Evolutionary conservation across 2,329 filamentous ascomycete species (phyloP), one percentile per base, ranked within the genome.

Genomic region (Magnaporthiopsis incrustans): DNA sequence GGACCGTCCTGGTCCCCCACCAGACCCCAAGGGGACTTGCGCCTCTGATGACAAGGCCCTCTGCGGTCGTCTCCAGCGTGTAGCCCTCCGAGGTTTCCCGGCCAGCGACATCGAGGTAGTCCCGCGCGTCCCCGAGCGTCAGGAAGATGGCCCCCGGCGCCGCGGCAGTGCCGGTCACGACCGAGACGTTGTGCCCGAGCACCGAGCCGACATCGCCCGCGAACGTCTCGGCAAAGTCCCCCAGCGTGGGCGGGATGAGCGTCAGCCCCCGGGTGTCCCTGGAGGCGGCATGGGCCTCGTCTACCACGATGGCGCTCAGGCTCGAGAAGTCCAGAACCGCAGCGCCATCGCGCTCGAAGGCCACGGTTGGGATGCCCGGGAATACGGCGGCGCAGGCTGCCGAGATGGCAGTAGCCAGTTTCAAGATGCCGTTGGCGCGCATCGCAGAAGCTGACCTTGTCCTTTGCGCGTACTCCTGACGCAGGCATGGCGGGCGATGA

Each of bases 1-100:
- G 69, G 11, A 86, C 67, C 1, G 82, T 81, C 38, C 83, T 76
- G 0, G 83, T 85, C 53, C 79, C 83, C 84, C 84, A 86, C 80
- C 81, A 86, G 62, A 77, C 79, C 12, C 84, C 84, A 7, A 84
- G 75, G 0, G 83, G 78, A 62, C 81, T 83, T 8, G 82, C 81
- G 1, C 83, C 83, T 3, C 74, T 73, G 67, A 86, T 80, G 14
- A 71, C 73, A 18, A 85, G 72, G 3, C 78, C 76, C 14, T 73
- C 68, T 6, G 69, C 64, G 22, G 73, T 74, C 4, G 83, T 72
- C 14, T 74, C 72, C 14, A 85, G 71, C 4, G 73, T 72, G 70
- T 85, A 83, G 10, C 77, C 81, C 68, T 85, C 82, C 0, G 78
- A 76, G 0, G 81, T 83, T 53, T 68, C 69, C 10, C 78, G 72